Conservation (phyloP, 108 stramenopile genomes). For the Pseudonitzschia multiseries region DNA sequence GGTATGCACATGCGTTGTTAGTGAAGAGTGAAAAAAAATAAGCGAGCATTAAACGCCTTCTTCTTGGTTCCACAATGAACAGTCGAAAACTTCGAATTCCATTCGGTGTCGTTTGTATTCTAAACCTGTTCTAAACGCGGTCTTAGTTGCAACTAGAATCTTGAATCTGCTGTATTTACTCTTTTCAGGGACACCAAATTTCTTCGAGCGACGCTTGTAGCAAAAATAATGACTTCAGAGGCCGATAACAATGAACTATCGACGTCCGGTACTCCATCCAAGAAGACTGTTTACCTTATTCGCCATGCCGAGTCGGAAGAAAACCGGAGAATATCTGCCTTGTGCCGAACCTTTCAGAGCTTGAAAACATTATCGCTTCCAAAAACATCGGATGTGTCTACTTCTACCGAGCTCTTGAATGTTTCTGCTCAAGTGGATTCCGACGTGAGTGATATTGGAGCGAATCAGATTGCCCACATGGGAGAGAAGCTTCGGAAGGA, state of each 20-base stretch:
- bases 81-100: no score
- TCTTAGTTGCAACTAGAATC: no score
- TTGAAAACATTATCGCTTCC: constrained; percentile 46
- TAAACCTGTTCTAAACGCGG: no score
- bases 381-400: constrained; percentile 30
- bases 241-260: not conserved
- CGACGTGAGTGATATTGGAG: constrained; percentile 45
- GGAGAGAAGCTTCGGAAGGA: constrained; percentile 37
- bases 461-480: constrained; percentile 50
- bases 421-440: constrained; percentile 66
- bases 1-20: no score
- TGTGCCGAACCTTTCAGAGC: constrained; percentile 30
- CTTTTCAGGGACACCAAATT: no score
- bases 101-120: no score
- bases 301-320: constrained; percentile 82
- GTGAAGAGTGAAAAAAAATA: no score
- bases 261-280: not conserved
- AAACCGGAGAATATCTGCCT: constrained; percentile 49
- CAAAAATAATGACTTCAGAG: no score
- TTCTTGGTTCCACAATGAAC: no score
- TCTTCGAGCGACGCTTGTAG: no score
- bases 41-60: no score
- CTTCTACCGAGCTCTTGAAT: constrained; percentile 50
- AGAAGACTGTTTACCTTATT: constrained; percentile 59
- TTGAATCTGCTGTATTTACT: no score